Evolutionary conservation across 1,139 yeast species (phyloP), one percentile per base, ranked within the genome.

Genomic region (Zhuliangozyma blackwelliae): DNA sequence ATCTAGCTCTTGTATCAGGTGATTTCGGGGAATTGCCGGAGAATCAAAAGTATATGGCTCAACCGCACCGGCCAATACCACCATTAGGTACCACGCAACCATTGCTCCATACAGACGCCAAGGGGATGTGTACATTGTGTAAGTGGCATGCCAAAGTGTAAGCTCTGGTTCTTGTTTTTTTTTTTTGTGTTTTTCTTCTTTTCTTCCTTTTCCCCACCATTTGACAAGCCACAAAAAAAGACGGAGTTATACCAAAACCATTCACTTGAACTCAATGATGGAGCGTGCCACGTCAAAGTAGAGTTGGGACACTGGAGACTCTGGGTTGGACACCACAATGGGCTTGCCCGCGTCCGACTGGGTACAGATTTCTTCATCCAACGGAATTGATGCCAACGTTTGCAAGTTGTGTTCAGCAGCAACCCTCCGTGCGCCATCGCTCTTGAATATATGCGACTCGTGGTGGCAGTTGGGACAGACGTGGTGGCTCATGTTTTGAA

Each of bases 401-500:
- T 68, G 72, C 20, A 84, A 53, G 1, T 69, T 66, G 33, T 72
- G 63, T 31, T 64, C 66, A 31, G 65, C 54, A 1, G 92, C 89
- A 46, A 79, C 83, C 37, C 65, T 63, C 5, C 60, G 48, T 0
- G 82, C 87, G 2, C 89, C 90, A 26, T 77, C 82, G 10, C 67
- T 57, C 0, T 92, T 95, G 61, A 87, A 87, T 2, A 87, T 72
- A 49, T 84, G 94, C 4, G 85, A 69, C 46, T 80, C 81, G 47
- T 84, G 90, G 36, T 68, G 57, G 51, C 95, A 85, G 44, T 82
- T 77, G 2, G 95, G 89, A 52, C 96, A 87, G 2, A 77, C 54
- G 51, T 70, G 86, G 47, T 75, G 73, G 48, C 94, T 82, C 96
- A 87, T 87, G 52, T 87, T 87, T 52, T 87, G 88, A 0, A 88